Conservation (phyloP, 345 rosid species). For the Stellera chamaejasme region DNA sequence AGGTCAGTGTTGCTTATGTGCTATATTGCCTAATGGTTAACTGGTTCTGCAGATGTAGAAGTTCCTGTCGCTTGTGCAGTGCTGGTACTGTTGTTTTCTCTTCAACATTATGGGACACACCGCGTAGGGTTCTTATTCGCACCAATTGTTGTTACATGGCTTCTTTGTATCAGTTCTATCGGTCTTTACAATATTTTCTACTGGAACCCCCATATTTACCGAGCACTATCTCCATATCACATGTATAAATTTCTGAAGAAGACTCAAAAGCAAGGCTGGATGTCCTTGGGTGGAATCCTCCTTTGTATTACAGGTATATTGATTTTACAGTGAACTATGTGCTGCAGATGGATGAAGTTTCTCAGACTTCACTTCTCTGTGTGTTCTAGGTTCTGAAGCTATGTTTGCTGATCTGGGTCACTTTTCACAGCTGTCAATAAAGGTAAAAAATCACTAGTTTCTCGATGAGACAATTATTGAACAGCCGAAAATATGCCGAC, state of each 20-base stretch:
- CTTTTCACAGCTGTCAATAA: slow-evolving; percentile 82
- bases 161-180: slow-evolving; percentile 71
- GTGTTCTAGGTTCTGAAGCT: slow-evolving; percentile 77
- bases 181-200: slow-evolving; percentile 77
- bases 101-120: slow-evolving; percentile 79
- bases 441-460: slow-evolving; percentile 29
- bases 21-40: slow-evolving; percentile 1
- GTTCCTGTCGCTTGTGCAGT: slow-evolving; percentile 63
- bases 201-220: slow-evolving; percentile 87
- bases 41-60: slow-evolving; percentile 54
- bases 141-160: slow-evolving; percentile 60
- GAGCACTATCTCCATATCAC: slow-evolving; percentile 90
- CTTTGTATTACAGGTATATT: slow-evolving; percentile 78
- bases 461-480: too few relatives aligned
- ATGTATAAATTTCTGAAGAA: slow-evolving; percentile 86
- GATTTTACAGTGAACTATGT: neutral
- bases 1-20: slow-evolving; percentile 1
- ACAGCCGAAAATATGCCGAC: too few relatives aligned
- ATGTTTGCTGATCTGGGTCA: slow-evolving; percentile 99
- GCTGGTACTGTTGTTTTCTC: slow-evolving; percentile 62
- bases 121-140: slow-evolving; percentile 72
- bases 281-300: slow-evolving; percentile 95
- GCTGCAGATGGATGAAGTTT: neutral
- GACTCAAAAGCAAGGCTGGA: slow-evolving; percentile 87
- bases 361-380: neutral